phyloP scores from a whole-genome alignment of 1,139 yeast genomes.

The Diutina mesorugosa region DNA sequence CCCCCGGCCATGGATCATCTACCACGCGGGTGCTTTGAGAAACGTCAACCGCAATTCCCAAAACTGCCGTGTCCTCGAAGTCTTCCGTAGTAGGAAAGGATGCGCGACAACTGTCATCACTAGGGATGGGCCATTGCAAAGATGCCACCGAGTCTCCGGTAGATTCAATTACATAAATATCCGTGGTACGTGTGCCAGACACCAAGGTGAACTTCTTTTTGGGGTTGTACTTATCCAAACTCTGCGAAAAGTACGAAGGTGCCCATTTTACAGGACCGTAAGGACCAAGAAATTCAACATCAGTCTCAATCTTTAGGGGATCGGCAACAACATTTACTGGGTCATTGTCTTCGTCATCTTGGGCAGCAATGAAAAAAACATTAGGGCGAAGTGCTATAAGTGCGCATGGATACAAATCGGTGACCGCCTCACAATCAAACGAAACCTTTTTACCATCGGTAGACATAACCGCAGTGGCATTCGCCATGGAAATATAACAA shows the following conservation, averaged over 20 bases:
- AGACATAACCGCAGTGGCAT: not conserved
- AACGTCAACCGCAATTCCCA: not conserved
- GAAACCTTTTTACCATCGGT: not conserved
- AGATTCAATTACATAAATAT: not conserved
- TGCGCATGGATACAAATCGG: not conserved
- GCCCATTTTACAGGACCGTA: not conserved
- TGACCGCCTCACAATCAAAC: not conserved
- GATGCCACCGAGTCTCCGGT: not conserved
- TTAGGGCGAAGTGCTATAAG: not conserved
- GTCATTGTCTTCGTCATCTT: not conserved
- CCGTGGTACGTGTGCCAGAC: not conserved
- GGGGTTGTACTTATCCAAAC: not conserved
- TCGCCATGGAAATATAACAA: not conserved
- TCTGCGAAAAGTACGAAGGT: not conserved
- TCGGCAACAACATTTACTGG: not conserved
- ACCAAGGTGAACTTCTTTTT: not conserved
- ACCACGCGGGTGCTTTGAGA: not conserved
- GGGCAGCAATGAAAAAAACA: not conserved
- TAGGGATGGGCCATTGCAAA: not conserved
- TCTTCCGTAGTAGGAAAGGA: not conserved
- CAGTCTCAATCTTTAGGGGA: not conserved
- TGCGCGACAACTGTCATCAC: not conserved
- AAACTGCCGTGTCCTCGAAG: not conserved
- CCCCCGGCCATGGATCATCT: constrained; percentile 1
- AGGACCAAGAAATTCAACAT: not conserved